Conservation (phyloP, 148 eudicot species). For the Rhododendron mucronatum region DNA sequence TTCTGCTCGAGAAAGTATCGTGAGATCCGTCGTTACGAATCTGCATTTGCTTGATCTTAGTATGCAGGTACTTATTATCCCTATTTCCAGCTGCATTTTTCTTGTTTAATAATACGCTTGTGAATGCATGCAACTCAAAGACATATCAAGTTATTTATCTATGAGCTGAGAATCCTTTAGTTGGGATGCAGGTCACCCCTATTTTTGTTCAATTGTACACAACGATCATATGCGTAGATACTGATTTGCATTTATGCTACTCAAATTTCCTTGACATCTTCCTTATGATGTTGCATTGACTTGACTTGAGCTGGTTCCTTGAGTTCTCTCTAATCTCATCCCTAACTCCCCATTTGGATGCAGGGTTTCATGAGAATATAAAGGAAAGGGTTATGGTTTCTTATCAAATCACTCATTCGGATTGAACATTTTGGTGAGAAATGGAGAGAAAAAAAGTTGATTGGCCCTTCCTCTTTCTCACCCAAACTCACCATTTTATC, state of each 20-base stretch:
- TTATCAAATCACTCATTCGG: no score
- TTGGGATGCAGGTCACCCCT: neutral
- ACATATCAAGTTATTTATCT: neutral
- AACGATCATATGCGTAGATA: neutral
- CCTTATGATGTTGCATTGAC: neutral
- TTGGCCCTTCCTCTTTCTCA: no score
- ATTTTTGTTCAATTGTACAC: neutral
- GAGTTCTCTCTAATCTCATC: neutral
- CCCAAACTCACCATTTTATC: no score
- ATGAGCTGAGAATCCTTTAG: neutral
- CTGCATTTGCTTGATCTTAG: constrained; percentile 93
- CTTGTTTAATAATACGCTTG: neutral
- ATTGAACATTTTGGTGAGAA: no score
- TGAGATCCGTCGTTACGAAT: constrained; percentile 91
- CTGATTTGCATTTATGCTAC: neutral
- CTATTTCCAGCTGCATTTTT: neutral
- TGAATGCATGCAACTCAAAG: neutral
- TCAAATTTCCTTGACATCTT: neutral
- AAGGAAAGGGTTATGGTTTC: no score
- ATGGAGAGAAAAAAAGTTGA: no score
- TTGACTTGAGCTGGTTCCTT: neutral
- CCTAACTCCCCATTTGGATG: neutral
- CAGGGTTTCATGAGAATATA: no score
- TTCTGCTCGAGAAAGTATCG: constrained; percentile 93
- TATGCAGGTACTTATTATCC: constrained; percentile 66